Base-by-base conservation (phyloP, 2,329 filamentous ascomycete species). In the Ophiostoma australiae region DNA sequence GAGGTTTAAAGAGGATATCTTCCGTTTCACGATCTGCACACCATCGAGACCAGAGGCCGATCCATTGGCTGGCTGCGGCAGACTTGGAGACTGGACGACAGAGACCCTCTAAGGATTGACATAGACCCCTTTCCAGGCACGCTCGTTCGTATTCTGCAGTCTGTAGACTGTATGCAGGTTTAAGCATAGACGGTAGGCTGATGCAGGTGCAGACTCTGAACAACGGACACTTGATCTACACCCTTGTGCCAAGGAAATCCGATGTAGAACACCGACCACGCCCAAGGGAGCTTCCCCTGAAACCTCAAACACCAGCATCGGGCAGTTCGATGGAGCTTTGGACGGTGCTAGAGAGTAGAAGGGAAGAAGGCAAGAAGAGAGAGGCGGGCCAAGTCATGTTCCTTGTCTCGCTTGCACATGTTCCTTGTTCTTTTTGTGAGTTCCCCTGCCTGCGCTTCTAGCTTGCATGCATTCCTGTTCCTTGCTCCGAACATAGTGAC, bases 351-450 rank as follows among this genome's bases (percentile, higher is more conserved):
- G 17, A 41, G 39, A 41, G 35, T 41, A 13, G 39, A 6, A 41
- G 44, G 20, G 44, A 20, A n/a, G 1, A 52, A 20, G n/a, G n/a
- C 37, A 39, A 55, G 52, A 61, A 17, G 55, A 11, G 20, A 15
- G 27, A 63, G n/a, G 3, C 27, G 27, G 52, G 58, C 27, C 58
- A 63, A 35, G 27, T 63, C 27, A 63, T 63, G 27, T 63, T 63
- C 27, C 58, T 63, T 35, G 58, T 63, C 58, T 63, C 58, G 58
- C 58, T 63, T 63, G 58, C 58, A 63, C 27, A 63, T 63, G 58
- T 33, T 31, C 58, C 58, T 63, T 20, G 27, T 63, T 27, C 15
- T 27, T 48, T 20, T 48, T n/a, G 20, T n/a, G 15, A 15, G 17
- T 8, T 48, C n/a, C 17, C 17, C 41, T 39, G 4, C 37, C 44